A percentile compares a stretch with the other conserved stretches of the same genome.
phyloP scores from a whole-genome alignment of 2,329 filamentous ascomycete species.

The Lasiodiplodia gonubiensis region DNA sequence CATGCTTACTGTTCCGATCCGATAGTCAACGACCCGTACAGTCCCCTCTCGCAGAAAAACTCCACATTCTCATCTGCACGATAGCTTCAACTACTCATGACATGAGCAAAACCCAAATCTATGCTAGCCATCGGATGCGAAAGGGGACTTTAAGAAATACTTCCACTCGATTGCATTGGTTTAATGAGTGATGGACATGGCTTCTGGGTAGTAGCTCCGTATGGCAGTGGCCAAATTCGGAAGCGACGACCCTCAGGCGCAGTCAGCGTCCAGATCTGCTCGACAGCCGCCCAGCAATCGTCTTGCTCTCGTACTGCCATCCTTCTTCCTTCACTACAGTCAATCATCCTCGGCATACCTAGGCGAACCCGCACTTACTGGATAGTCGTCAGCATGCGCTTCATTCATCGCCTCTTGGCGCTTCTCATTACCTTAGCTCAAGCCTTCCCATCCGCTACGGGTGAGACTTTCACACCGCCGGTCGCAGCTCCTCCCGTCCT shows the following conservation, averaged over 20 bases:
- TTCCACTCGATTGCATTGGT: background rate
- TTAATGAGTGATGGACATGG: background rate
- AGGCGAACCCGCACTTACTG: background rate
- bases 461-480: background rate
- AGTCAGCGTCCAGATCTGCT: background rate
- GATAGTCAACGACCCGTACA: too few species aligned
- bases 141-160: too few species aligned
- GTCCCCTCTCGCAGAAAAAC: too few species aligned
- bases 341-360: background rate
- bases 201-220: background rate
- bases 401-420: background rate
- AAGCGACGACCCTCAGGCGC: background rate
- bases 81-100: too few species aligned
- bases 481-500: constrained; percentile 20
- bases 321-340: background rate
- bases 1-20: too few species aligned
- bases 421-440: background rate
- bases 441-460: background rate
- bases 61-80: too few species aligned
- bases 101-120: too few species aligned
- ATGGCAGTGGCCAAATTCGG: background rate
- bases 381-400: background rate
- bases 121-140: too few species aligned
- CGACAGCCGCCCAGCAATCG: background rate
- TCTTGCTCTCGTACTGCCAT: background rate